A percentile compares a stretch with the other conserved stretches of the same genome.
These are phyloP conservation scores for Aspergillus sclerotiicarbonarius DNA, from an alignment of 495 filamentous ascomycete species.

Conservation along the genomic window DNA sequence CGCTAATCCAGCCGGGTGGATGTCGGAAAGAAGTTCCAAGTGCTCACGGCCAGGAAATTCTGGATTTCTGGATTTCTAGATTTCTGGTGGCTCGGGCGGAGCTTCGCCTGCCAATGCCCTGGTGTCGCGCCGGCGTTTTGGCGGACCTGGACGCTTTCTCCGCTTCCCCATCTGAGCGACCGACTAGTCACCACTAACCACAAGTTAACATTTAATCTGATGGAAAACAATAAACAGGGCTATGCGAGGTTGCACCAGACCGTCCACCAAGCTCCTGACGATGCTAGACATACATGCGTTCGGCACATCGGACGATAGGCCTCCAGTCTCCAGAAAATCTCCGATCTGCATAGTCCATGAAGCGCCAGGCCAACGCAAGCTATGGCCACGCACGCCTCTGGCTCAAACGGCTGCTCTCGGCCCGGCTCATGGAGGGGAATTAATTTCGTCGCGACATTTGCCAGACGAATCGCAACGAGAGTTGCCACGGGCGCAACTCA, in stretches of 20 bases:
- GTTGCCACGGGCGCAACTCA: not conserved
- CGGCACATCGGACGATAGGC: constrained; percentile 5
- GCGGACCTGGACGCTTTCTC: not conserved
- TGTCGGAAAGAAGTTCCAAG: not conserved
- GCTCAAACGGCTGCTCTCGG: constrained; percentile 12
- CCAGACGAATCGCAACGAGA: not conserved
- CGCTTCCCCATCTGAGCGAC: not conserved
- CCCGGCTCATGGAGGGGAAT: not conserved
- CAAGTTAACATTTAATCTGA: not conserved
- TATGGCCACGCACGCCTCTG: constrained; percentile 10
- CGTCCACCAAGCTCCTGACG: not conserved
- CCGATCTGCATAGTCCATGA: constrained; percentile 13
- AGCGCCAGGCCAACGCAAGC: not conserved
- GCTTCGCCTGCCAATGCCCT: not conserved
- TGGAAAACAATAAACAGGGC: not conserved
- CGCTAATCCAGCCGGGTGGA: not conserved
- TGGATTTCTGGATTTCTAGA: too few species aligned
- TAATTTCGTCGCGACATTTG: not conserved
- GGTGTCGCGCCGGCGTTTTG: not conserved
- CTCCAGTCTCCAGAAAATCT: constrained; percentile 13
- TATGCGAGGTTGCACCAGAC: not conserved
- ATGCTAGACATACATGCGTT: constrained; percentile 17
- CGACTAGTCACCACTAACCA: too few species aligned
- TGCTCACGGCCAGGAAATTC: not conserved
- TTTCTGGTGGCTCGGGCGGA: too few species aligned